These are phyloP conservation scores for Coprinopsis cinerea DNA, from an alignment of 768 basidiomycete species.

Conservation along the genomic window DNA sequence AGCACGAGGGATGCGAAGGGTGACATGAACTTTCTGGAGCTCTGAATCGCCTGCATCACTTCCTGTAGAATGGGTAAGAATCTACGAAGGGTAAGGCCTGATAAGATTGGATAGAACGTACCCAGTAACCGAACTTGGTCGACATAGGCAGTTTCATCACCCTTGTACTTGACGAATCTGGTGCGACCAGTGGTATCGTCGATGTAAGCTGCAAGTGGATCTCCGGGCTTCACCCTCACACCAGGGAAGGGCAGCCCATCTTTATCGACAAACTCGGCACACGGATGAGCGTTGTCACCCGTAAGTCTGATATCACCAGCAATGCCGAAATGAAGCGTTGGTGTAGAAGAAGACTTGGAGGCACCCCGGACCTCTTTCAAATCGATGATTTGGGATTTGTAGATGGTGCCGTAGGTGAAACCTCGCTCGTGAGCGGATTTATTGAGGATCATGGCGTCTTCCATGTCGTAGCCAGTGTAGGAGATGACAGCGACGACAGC, in stretches of 20 bases:
- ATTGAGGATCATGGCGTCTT: constrained; percentile 99
- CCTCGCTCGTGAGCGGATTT: constrained; percentile 98
- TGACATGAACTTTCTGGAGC: constrained; percentile 89
- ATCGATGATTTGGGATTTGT: constrained; percentile 91
- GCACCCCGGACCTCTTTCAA: constrained; percentile 75
- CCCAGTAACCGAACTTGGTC: constrained; percentile 91
- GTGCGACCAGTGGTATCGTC: constrained; percentile 84
- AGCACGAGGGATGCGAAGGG: constrained; percentile 85
- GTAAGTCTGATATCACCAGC: constrained; percentile 61
- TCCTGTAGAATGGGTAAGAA: constrained; percentile 36
- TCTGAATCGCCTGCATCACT: constrained; percentile 84
- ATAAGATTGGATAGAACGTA: constrained; percentile 23
- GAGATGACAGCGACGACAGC: constrained; percentile 99
- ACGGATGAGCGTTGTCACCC: constrained; percentile 41
- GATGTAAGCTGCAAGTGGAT: constrained; percentile 79
- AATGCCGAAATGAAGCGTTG: constrained; percentile 86
- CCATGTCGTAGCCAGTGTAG: constrained; percentile 99
- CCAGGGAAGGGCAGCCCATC: constrained; percentile 89
- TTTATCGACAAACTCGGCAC: constrained; percentile 51
- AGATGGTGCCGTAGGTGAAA: constrained; percentile 93
- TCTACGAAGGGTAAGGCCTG: background rate
- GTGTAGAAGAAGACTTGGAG: constrained; percentile 45
- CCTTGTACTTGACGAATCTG: constrained; percentile 90
- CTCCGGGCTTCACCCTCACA: constrained; percentile 59
- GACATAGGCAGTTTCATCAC: constrained; percentile 85